These are phyloP conservation scores for Carex pumila DNA, from an alignment of 176 grass and related monocot genomes.

Conservation along the genomic window DNA sequence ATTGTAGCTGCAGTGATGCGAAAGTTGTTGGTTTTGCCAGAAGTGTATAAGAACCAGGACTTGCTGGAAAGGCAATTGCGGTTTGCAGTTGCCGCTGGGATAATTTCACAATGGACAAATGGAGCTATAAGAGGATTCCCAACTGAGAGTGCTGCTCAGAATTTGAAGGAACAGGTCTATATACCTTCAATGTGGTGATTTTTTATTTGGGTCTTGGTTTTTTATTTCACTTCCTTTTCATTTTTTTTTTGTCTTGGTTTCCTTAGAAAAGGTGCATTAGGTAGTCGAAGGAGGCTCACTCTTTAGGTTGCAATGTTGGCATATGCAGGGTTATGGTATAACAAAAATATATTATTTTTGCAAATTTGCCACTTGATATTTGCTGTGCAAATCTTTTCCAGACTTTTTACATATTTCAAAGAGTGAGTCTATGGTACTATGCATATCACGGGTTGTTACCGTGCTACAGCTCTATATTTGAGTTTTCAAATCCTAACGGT, in stretches of 20 bases:
- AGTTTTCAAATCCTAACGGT: too few relatives aligned
- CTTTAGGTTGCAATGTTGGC: background rate
- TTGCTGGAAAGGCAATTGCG: constrained; percentile 76
- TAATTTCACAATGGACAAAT: constrained; percentile 91
- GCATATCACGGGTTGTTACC: too few relatives aligned
- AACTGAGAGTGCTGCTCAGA: constrained; percentile 75
- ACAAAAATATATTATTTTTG: background rate
- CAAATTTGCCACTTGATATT: background rate
- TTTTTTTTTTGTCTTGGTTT: background rate
- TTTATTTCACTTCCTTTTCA: background rate
- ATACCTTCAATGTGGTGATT: constrained; percentile 89
- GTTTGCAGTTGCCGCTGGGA: constrained; percentile 76
- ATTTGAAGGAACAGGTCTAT: constrained; percentile 94
- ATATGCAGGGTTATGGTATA: constrained; percentile 1
- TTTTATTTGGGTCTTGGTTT: background rate
- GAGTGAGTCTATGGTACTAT: too few relatives aligned
- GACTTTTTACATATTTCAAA: background rate
- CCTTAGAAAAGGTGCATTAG: background rate
- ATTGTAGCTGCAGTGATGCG: constrained; percentile 82
- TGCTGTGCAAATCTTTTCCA: background rate
- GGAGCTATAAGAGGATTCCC: constrained; percentile 79
- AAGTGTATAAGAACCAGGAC: constrained; percentile 79
- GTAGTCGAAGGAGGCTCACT: background rate
- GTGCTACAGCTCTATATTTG: too few relatives aligned
- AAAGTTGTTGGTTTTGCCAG: constrained; percentile 55